These are phyloP conservation scores for Cercospora sojina DNA, from an alignment of 2,329 filamentous ascomycete species.

Conservation along the genomic window DNA sequence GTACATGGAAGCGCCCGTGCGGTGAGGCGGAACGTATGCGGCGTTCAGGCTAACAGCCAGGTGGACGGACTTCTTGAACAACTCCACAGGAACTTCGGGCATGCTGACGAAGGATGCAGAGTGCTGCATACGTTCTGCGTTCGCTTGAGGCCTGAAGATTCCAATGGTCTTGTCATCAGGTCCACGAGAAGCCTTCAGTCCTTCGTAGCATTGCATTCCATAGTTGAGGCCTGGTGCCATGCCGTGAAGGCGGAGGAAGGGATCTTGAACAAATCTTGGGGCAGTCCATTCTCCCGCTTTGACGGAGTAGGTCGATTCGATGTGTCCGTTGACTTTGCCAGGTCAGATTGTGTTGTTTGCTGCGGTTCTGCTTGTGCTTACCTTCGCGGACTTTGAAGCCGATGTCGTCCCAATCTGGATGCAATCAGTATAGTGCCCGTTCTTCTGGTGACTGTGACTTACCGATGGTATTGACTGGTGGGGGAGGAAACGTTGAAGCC, in stretches of 20 bases:
- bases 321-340: slow-evolving; percentile 75
- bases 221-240: slow-evolving; percentile 97
- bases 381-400: slow-evolving; percentile 92
- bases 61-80: slow-evolving; percentile 74
- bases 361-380: slow-evolving; percentile 41
- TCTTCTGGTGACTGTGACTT: slow-evolving; percentile 16
- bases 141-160: slow-evolving; percentile 84
- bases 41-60: slow-evolving; percentile 86
- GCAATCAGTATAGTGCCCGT: slow-evolving; percentile 15
- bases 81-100: slow-evolving; percentile 71
- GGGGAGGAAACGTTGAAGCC: slow-evolving; percentile 64
- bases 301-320: slow-evolving; percentile 79
- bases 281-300: slow-evolving; percentile 73
- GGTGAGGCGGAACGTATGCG: slow-evolving; percentile 84
- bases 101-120: slow-evolving; percentile 81
- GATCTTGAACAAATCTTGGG: slow-evolving; percentile 76
- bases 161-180: slow-evolving; percentile 69
- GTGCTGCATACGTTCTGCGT: slow-evolving; percentile 80
- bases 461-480: slow-evolving; percentile 74
- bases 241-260: slow-evolving; percentile 85
- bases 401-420: slow-evolving; percentile 83
- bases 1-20: slow-evolving; percentile 88
- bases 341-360: background rate
- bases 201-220: slow-evolving; percentile 95
- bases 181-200: slow-evolving; percentile 91